Evolutionary conservation across 1,284 basidiomycete species (phyloP).

Genomic region (Porphyrellus sp.): DNA sequence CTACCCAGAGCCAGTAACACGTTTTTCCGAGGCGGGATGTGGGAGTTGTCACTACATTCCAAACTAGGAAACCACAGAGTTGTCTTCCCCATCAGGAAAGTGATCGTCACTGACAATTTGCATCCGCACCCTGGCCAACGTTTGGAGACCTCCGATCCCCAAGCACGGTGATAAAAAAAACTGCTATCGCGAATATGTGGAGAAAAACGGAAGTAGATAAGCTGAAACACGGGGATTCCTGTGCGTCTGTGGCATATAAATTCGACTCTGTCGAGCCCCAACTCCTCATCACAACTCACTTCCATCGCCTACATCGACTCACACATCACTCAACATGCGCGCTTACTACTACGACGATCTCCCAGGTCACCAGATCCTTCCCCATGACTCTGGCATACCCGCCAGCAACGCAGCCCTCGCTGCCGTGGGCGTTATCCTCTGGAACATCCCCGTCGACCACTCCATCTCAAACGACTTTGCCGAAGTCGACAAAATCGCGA

Average conservation of each 20-base stretch:
- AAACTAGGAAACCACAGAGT: not conserved
- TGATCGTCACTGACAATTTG: not conserved
- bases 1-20: too few relatives aligned
- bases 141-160: not conserved
- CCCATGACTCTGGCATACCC: slow-evolving; percentile 61
- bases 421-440: slow-evolving; percentile 59
- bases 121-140: not conserved
- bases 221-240: not conserved
- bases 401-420: slow-evolving; percentile 51
- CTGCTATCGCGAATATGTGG: not conserved
- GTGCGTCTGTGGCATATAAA: not conserved
- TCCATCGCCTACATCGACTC: not conserved
- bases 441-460: slow-evolving; percentile 59
- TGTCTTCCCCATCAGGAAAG: not conserved
- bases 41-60: too few relatives aligned
- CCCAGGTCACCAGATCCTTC: slow-evolving; percentile 72
- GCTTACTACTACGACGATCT: slow-evolving; percentile 81
- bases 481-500: slow-evolving; percentile 58
- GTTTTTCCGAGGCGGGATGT: too few relatives aligned
- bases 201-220: not conserved
- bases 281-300: not conserved
- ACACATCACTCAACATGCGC: slow-evolving; percentile 47
- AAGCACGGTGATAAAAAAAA: not conserved
- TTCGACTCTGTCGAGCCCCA: not conserved
- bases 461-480: slow-evolving; percentile 48